Percentiles rank a stretch among this genome's conserved stretches.
These are phyloP conservation scores for Oryza longistaminata DNA, from an alignment of 176 grass and related monocot species.

Conservation along the genomic window DNA sequence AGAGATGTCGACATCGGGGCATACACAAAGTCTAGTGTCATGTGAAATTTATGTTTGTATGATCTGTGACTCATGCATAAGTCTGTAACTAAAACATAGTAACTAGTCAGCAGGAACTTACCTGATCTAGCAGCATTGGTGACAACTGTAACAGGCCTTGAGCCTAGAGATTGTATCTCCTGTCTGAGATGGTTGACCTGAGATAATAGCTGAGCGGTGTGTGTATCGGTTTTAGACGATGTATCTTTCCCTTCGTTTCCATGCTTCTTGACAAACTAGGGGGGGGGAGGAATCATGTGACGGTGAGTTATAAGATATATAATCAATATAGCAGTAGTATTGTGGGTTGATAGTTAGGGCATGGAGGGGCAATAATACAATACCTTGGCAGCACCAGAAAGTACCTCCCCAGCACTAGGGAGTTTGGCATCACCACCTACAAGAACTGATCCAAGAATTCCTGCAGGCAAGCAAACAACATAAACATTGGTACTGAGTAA, in stretches of 20 bases:
- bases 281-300: background rate
- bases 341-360: background rate
- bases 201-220: background rate
- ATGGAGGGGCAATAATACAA: background rate
- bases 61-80: background rate
- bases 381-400: conserved; percentile 40
- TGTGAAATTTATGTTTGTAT: background rate
- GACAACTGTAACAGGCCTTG: conserved; percentile 42
- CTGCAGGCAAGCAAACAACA: conserved; percentile 13
- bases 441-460: conserved; percentile 36
- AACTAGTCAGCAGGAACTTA: background rate
- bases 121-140: conserved; percentile 37
- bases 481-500: background rate
- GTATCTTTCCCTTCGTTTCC: background rate
- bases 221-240: background rate
- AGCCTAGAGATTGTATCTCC: conserved; percentile 33
- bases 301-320: background rate
- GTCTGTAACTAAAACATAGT: background rate
- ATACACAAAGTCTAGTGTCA: background rate
- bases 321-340: background rate
- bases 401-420: conserved; percentile 17
- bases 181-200: conserved; percentile 52
- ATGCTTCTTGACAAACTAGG: conserved; percentile 13
- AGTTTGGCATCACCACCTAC: background rate
- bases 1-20: background rate